These are phyloP conservation scores for Fusarium nematophilum DNA, from an alignment of 2,329 filamentous ascomycete genomes.

Conservation along the genomic window DNA sequence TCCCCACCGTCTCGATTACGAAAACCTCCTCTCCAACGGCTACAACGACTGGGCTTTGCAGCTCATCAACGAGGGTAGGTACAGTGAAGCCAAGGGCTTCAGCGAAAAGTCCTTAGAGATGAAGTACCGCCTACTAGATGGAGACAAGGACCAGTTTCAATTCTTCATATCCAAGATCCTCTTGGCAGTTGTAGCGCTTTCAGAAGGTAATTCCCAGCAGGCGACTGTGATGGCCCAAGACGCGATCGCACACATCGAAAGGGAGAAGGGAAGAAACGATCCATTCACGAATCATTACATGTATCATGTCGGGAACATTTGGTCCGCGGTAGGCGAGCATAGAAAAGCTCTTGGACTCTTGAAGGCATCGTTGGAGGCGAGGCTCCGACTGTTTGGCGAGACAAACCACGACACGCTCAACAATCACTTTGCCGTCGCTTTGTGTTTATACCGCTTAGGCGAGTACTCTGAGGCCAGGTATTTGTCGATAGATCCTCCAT, in stretches of 20 bases:
- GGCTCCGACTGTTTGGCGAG: neutral
- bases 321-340: neutral
- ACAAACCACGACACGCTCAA: constrained; percentile 1
- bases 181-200: neutral
- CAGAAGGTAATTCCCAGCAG: neutral
- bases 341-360: neutral
- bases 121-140: neutral
- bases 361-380: neutral
- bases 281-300: neutral
- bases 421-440: neutral
- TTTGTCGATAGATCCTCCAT: neutral
- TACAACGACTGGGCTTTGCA: constrained; percentile 4
- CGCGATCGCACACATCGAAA: neutral
- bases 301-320: neutral
- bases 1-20: neutral
- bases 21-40: neutral
- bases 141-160: neutral
- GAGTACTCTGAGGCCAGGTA: neutral
- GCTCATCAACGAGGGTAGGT: neutral
- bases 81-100: neutral
- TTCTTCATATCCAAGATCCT: constrained; percentile 7
- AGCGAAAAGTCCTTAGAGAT: constrained; percentile 1
- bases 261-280: neutral
- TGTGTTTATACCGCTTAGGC: neutral
- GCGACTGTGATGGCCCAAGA: neutral